Evolutionary conservation across 2,329 filamentous ascomycete genomes (phyloP).

Genomic region (Apiospora hydei): DNA sequence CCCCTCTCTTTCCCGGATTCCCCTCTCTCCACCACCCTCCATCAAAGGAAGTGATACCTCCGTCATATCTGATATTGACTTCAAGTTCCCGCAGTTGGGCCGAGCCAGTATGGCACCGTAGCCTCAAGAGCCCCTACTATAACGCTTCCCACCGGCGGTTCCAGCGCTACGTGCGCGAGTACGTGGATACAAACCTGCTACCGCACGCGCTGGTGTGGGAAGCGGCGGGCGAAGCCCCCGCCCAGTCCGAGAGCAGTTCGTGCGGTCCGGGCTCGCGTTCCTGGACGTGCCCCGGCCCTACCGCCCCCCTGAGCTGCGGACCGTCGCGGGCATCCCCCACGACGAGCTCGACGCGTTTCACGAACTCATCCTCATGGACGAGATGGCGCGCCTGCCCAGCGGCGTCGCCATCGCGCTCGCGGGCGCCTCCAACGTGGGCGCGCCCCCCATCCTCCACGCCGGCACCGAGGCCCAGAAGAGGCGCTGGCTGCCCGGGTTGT

Average conservation of each 20-base stretch:
- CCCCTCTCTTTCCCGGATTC: background rate
- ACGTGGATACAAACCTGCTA: background rate
- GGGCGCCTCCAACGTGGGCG: no score
- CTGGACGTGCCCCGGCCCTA: background rate
- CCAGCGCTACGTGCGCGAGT: background rate
- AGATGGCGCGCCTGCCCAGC: no score
- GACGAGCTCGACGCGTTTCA: slow-evolving; percentile 95
- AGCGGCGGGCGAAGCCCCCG: background rate
- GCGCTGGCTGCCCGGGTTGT: slow-evolving; percentile 85
- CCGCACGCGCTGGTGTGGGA: background rate
- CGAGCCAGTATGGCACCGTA: background rate
- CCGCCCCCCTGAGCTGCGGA: slow-evolving; percentile 42
- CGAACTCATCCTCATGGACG: no score
- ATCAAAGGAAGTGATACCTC: no score
- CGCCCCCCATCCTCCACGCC: slow-evolving; percentile 90
- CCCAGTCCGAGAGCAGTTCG: background rate
- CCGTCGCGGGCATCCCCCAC: slow-evolving; percentile 77
- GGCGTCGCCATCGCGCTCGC: no score
- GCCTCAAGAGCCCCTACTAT: background rate
- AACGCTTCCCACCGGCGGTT: background rate
- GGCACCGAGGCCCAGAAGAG: slow-evolving; percentile 88
- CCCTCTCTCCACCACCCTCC: background rate
- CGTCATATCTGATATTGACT: background rate
- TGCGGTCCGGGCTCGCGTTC: background rate
- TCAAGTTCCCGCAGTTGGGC: background rate